Percentiles rank a stretch among this genome's conserved stretches.
These are phyloP conservation scores for Zizania palustris DNA, from an alignment of 202 grass and related monocot genomes.

Conservation along the genomic window DNA sequence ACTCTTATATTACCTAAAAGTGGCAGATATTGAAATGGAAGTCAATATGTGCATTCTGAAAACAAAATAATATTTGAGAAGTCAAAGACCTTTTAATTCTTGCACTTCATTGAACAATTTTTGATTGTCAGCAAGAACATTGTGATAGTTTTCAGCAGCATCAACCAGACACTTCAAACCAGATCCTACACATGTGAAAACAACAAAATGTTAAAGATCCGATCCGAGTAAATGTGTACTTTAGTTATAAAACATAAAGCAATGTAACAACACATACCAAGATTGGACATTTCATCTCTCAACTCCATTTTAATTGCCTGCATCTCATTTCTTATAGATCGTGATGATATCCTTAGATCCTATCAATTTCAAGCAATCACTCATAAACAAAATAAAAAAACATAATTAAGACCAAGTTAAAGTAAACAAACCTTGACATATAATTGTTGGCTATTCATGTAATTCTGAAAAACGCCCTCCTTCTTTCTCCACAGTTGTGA, in stretches of 20 bases:
- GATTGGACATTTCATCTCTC: conserved; percentile 75
- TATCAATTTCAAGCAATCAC: conserved; percentile 33
- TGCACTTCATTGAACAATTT: conserved; percentile 95
- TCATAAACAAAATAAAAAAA: conserved; percentile 34
- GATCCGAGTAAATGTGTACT: not conserved
- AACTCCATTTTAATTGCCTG: conserved; percentile 65
- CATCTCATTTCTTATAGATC: conserved; percentile 58
- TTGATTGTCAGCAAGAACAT: conserved; percentile 89
- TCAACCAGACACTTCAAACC: conserved; percentile 76
- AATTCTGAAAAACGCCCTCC: conserved; percentile 69
- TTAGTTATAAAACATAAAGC: conserved; percentile 17
- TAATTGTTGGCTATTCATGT: conserved; percentile 65
- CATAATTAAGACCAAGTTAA: not conserved
- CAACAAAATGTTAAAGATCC: conserved; percentile 6
- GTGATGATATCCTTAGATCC: conserved; percentile 67
- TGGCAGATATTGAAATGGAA: not conserved
- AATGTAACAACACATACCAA: conserved; percentile 56
- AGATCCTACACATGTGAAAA: conserved; percentile 52
- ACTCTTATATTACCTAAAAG: conserved; percentile 93
- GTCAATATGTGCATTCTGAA: not conserved
- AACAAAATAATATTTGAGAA: not conserved
- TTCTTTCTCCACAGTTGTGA: conserved; percentile 75
- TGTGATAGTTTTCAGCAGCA: conserved; percentile 90
- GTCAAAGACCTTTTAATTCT: conserved; percentile 77
- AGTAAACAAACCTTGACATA: conserved; percentile 68